These are phyloP conservation scores for Phytomonas sp. DNA, from an alignment of 208 protist species.

Conservation along the genomic window DNA sequence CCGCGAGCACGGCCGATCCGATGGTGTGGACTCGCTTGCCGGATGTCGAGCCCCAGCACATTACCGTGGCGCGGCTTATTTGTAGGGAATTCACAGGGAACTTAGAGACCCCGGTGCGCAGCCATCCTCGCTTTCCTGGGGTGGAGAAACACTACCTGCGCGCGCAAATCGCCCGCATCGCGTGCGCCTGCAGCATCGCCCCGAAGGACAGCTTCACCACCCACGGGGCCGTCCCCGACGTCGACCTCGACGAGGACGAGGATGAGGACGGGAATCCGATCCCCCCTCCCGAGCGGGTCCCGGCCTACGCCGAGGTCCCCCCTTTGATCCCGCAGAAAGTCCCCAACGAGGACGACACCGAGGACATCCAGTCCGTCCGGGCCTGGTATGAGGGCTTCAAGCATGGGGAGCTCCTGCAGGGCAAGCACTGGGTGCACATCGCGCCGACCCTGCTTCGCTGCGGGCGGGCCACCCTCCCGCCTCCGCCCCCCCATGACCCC, in stretches of 20 bases:
- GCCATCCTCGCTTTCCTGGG: conserved; percentile 90
- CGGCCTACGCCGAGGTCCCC: conserved; percentile 70
- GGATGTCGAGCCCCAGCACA: conserved; percentile 87
- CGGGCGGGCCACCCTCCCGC: conserved; percentile 45
- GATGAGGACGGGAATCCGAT: conserved; percentile 25
- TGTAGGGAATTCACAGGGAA: conserved; percentile 89
- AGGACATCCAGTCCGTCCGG: conserved; percentile 45
- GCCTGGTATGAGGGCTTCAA: conserved; percentile 76
- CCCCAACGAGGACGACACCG: conserved; percentile 74
- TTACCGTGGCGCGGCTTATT: conserved; percentile 75
- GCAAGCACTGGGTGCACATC: conserved; percentile 88
- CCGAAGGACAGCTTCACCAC: conserved; percentile 76
- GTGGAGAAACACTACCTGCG: conserved; percentile 90
- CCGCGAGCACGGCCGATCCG: conserved; percentile 51
- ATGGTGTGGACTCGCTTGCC: conserved; percentile 83
- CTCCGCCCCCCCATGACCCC: conserved; percentile 14
- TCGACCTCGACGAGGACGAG: conserved; percentile 57
- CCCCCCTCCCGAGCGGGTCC: conserved; percentile 49
- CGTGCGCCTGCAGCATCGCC: conserved; percentile 73
- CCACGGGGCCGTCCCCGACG: conserved; percentile 76
- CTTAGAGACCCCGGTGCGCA: conserved; percentile 71
- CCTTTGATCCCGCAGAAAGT: conserved; percentile 73
- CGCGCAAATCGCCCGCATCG: conserved; percentile 94
- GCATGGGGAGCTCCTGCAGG: conserved; percentile 81
- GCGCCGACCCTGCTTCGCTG: conserved; percentile 61